Evolutionary conservation across 148 eudicot genomes (phyloP).

Genomic region (Rhododendron simsii): DNA sequence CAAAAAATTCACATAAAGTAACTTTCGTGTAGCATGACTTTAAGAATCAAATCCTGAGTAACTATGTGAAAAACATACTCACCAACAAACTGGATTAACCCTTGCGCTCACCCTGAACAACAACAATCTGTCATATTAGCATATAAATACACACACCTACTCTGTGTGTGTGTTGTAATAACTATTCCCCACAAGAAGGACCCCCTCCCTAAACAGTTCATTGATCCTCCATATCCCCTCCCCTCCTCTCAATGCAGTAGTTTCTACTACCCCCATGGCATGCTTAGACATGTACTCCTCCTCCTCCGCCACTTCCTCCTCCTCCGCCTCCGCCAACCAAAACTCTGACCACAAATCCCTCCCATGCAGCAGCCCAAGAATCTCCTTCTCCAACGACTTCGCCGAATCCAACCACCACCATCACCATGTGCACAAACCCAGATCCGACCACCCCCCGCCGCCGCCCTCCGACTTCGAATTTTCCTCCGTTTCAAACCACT

Average conservation of each 20-base stretch:
- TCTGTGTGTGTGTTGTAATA: neutral
- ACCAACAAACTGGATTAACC: too few relatives aligned
- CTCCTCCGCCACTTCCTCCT: neutral
- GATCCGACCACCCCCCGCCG: constrained; percentile 23
- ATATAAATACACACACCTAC: constrained; percentile 28
- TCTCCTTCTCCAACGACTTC: constrained; percentile 91
- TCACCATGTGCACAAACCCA: constrained; percentile 6
- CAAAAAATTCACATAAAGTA: too few relatives aligned
- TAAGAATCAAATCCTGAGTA: too few relatives aligned
- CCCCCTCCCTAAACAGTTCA: neutral
- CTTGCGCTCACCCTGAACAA: neutral
- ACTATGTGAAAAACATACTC: too few relatives aligned
- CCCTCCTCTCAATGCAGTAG: neutral
- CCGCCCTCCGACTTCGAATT: constrained; percentile 74
- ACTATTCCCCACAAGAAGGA: neutral
- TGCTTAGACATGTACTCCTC: constrained; percentile 59
- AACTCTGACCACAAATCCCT: constrained; percentile 17
- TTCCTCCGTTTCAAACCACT: constrained; percentile 36
- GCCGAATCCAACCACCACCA: constrained; percentile 38
- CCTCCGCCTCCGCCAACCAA: constrained; percentile 12
- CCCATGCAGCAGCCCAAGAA: constrained; percentile 57
- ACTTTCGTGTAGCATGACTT: too few relatives aligned
- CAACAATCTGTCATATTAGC: constrained; percentile 7
- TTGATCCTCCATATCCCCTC: neutral
- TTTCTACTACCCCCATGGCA: constrained; percentile 38